Base-by-base conservation (phyloP, 352 stramenopile genomes). In the Thalassiosira hispida region DNA sequence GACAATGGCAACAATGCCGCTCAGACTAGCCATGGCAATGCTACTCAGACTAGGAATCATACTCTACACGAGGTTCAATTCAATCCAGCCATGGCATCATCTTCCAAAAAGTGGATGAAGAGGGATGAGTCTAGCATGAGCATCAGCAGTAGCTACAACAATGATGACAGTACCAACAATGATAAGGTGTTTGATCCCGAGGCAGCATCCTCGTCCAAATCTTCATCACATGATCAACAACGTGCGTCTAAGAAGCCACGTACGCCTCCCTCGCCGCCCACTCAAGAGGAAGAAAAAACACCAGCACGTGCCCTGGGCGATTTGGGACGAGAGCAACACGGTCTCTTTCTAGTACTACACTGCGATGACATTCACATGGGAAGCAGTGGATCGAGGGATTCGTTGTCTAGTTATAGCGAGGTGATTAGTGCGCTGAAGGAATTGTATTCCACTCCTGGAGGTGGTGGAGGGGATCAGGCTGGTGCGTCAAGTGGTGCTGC, bases 341-440 rank as follows among this genome's bases (percentile, higher is more conserved):
- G 93, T 20, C 95, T 97, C 38, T 96, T 95, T 55, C 86, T 98
- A 8, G 92, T 98, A 23, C 84, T 98, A 44, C 95, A 98, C 81
- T 95, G 95, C 64, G 97, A 98, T 73, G 96, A 98, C 77, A 92
- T 98, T 77, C 92, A 97, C 76, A 95, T 88, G 33, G 91, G 68
- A 29, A 18, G 51, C 22, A 27, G 44, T 62, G 55, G 82, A 51
- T 40, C 66, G 12, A 42, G n/a, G n/a, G n/a, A n/a, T n/a, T n/a
- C n/a, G n/a, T n/a, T n/a, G 55, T 12, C 55, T 33, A n/a, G 16
- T 1, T 22, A 49, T 33, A 23, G 1, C 55, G 79, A 90, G 25
- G 80, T 81, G 0, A 65, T 93, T 46, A 67, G 88, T 0, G 90
- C 97, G 23, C 94, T 98, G 64, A 95, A 90, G 46, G 82, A 84